These are phyloP conservation scores for Kluyveromyces sp. DNA, from an alignment of 1,139 yeast genomes.

Conservation along the genomic window DNA sequence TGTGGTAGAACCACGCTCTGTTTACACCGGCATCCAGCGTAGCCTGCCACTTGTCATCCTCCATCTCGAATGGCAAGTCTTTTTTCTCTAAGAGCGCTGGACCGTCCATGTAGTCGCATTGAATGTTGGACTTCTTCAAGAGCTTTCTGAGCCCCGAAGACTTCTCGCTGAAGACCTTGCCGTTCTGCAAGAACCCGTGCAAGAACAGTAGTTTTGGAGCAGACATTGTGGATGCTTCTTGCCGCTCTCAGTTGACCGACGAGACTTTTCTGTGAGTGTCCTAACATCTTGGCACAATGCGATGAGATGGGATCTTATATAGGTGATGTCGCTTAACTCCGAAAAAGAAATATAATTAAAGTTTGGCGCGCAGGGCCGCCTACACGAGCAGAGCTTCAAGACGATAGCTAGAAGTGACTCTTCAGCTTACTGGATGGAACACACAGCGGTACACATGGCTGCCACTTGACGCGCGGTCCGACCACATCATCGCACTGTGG, in stretches of 20 bases:
- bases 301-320: background rate
- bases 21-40: conserved; percentile 44
- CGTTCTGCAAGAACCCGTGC: conserved; percentile 65
- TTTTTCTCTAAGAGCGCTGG: conserved; percentile 58
- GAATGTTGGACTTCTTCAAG: conserved; percentile 57
- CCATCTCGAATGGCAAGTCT: conserved; percentile 61
- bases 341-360: background rate
- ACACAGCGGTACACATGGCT: too few relatives aligned
- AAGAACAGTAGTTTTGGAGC: conserved; percentile 40
- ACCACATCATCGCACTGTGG: too few relatives aligned
- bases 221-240: conserved; percentile 13
- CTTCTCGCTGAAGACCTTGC: conserved; percentile 66
- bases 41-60: conserved; percentile 39
- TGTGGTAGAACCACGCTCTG: conserved; percentile 52
- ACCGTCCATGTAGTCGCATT: conserved; percentile 71
- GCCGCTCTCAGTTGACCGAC: background rate
- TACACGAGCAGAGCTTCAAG: background rate
- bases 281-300: too few relatives aligned
- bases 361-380: too few relatives aligned
- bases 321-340: background rate
- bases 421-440: too few relatives aligned
- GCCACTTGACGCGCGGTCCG: too few relatives aligned
- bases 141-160: conserved; percentile 72
- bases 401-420: too few relatives aligned
- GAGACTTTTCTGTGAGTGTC: too few relatives aligned